Evolutionary conservation across 1,139 yeast genomes (phyloP), one percentile per base, ranked within the genome.

Genomic region (Candida glucosophila): DNA sequence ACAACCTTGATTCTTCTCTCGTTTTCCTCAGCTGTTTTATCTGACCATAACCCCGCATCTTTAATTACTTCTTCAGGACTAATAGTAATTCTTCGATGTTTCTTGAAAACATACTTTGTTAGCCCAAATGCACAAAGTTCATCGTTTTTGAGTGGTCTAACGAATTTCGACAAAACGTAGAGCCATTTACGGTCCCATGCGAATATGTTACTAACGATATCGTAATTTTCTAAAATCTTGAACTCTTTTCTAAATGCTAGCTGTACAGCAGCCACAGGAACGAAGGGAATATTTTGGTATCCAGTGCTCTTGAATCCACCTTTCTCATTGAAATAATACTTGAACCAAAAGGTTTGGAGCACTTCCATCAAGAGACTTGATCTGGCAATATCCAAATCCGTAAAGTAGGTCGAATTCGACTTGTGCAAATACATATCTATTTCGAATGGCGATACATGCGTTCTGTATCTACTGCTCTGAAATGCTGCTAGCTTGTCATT

Each of bases 111-210:
- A 39, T 85, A 80, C 51, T 80, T 83, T 6, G 94, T 78, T 19
- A 86, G 47, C 1, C 80, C 75, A 18, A 76, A 55, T 1, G 88
- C 78, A 29, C 75, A 67, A 12, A 73, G 41, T 25, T 59, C 58
- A 5, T 57, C 64, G 20, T 52, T 53, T 21, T 39, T 40, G n/a
- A n/a, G n/a, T 10, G 50, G 43, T 24, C 63, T 55, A 25, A 66
- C 66, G 41, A 83, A 81, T 40, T 73, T 67, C 17, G 82, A 72
- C 24, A 81, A 40, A 10, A 82, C 71, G 47, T 74, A 85, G 10
- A 88, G 43, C 95, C 95, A 85, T 50, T 86, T 86, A 18, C 68
- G 59, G 51, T 83, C 92, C 95, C 95, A 86, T 6, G 93, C 82
- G 9, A 81, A 52, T 15, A 88, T 63, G 27, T 74, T 60, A 2